Evolutionary conservation across 345 rosid genomes (phyloP).

Genomic region (Populus deltoides): DNA sequence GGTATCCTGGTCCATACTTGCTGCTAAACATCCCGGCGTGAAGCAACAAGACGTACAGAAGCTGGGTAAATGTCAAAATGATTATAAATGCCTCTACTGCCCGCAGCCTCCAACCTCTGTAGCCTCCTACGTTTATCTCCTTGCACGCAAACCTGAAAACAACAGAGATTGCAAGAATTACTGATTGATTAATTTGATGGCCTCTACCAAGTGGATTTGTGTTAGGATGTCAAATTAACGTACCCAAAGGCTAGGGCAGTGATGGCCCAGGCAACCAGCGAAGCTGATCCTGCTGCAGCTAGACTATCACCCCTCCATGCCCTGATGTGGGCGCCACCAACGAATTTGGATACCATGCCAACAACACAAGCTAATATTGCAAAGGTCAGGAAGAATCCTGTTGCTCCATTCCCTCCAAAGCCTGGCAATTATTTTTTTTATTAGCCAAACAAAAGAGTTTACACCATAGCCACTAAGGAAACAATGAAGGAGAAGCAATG

Average conservation of each 20-base stretch:
- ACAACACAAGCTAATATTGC: constrained; percentile 56
- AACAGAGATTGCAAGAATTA: neutral
- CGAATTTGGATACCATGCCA: constrained; percentile 68
- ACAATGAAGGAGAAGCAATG: neutral
- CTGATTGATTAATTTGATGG: neutral
- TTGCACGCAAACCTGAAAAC: constrained; percentile 74
- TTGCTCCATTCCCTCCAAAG: constrained; percentile 90
- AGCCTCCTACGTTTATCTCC: constrained; percentile 74
- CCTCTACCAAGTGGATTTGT: neutral
- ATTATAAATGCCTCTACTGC: constrained; percentile 72
- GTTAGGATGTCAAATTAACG: neutral
- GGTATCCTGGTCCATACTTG: constrained; percentile 75
- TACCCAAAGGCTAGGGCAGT: constrained; percentile 85
- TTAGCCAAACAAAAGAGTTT: neutral
- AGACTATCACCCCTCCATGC: constrained; percentile 78
- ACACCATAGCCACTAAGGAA: neutral
- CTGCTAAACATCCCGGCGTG: constrained; percentile 77
- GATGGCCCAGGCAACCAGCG: constrained; percentile 72
- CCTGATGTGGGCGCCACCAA: constrained; percentile 71
- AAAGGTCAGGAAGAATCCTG: constrained; percentile 65
- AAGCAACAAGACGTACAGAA: constrained; percentile 56
- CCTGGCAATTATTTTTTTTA: constrained; percentile 34
- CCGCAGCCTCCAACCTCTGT: constrained; percentile 80
- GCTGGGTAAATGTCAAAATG: constrained; percentile 63
- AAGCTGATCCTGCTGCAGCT: constrained; percentile 69